Conservation (phyloP, 495 filamentous ascomycete species). For the Daldinia childiae region DNA sequence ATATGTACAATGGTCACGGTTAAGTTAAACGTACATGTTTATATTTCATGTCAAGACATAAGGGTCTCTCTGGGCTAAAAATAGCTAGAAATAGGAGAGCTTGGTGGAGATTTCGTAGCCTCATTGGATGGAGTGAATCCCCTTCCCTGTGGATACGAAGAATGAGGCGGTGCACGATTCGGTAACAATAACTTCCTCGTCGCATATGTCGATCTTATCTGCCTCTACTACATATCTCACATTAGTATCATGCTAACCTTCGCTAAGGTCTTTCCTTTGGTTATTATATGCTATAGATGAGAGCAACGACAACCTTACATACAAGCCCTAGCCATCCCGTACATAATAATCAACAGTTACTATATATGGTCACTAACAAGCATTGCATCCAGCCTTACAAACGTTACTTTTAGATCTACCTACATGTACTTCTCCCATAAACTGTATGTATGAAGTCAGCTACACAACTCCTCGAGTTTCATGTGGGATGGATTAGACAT, state of each 20-base stretch:
- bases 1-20: neutral
- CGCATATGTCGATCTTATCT: neutral
- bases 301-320: neutral
- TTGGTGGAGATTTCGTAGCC: constrained; percentile 34
- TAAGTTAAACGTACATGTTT: neutral
- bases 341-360: neutral
- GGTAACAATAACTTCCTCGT: constrained; percentile 1
- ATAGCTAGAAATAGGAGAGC: constrained; percentile 20
- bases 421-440: neutral
- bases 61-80: constrained; percentile 28
- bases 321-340: neutral
- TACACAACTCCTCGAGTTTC: neutral
- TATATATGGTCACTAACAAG: neutral
- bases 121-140: constrained; percentile 25
- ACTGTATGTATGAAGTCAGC: neutral
- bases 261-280: neutral
- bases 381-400: constrained; percentile 20
- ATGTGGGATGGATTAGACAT: neutral
- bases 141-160: constrained; percentile 21
- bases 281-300: neutral
- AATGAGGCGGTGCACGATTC: constrained; percentile 34
- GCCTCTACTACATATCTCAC: constrained; percentile 34
- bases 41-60: constrained; percentile 5
- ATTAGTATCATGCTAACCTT: constrained; percentile 7
- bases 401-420: neutral